Evolutionary conservation across 345 rosid species (phyloP), one percentile per base, ranked within the genome.

Genomic region (Camelina hispida): DNA sequence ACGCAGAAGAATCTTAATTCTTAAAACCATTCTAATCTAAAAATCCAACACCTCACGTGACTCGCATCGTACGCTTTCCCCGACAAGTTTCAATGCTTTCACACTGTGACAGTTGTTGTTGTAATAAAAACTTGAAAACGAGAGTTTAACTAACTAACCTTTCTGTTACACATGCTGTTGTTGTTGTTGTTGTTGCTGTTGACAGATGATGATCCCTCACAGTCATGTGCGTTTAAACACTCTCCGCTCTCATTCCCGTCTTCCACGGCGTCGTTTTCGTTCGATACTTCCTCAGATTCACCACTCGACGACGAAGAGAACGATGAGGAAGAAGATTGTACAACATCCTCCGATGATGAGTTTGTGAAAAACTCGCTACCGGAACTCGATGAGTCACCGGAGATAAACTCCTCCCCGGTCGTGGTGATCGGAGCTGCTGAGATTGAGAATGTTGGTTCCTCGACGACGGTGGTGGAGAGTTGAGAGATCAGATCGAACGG

Each of bases 291-390:
- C 66, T 71, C 87, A 14, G 84, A 79, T 62, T 73, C 77, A 51
- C 86, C 74, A 58, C 83, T 77, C 23, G 77, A 71, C 35, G 59
- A 69, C 10, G 66, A 56, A 32, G 80, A 69, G 46, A 56, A 71
- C 62, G 76, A 70, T 22, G 73, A 48, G 2, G 75, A 51, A 71
- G 79, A 75, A 0, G 88, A 82, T 57, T 52, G 87, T 52, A 75
- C 73, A 69, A 22, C 37, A 9, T 34, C 58, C 42, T 69, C 80
- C 30, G 70, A 34, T n/a, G 73, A 75, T 4, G 79, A 77, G 3
- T 87, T 82, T 63, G 78, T 62, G 57, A 74, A 74, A 60, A 82
- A 82, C 72, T 78, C 93, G 65, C 80, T 88, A 23, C 79, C 88
- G 7, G 69, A 71, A 43, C 81, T 78, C 9, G 81, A 78, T 1